Evolutionary conservation across 768 basidiomycete genomes (phyloP).

Genomic region (Lyophyllum decastes): DNA sequence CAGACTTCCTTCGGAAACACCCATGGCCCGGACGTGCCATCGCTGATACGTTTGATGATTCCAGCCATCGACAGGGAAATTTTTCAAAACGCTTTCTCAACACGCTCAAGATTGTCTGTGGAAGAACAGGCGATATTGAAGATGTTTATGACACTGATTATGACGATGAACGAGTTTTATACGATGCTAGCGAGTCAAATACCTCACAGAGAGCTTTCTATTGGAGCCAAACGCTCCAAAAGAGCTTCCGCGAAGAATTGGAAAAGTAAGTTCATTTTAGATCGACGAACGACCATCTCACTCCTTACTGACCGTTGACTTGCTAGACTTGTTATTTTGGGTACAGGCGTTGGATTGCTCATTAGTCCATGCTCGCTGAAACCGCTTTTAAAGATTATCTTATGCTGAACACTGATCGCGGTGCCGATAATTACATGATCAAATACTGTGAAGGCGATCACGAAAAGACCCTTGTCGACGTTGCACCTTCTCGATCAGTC

Average conservation of each 20-base stretch:
- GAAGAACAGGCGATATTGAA: constrained; percentile 76
- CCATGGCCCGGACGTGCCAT: constrained; percentile 89
- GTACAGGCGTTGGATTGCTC: constrained; percentile 35
- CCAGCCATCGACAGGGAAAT: constrained; percentile 71
- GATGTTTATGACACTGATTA: constrained; percentile 68
- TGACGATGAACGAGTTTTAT: constrained; percentile 72
- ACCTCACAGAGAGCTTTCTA: constrained; percentile 68
- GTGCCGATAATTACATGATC: constrained; percentile 91
- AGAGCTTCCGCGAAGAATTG: constrained; percentile 83
- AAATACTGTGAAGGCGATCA: constrained; percentile 84
- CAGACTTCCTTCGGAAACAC: constrained; percentile 82
- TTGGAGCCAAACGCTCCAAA: constrained; percentile 79
- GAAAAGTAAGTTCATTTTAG: constrained; percentile 63
- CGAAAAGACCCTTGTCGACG: constrained; percentile 76
- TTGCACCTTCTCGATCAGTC: constrained; percentile 72
- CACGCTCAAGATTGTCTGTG: constrained; percentile 80
- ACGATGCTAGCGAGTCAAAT: constrained; percentile 61
- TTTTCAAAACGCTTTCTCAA: constrained; percentile 67
- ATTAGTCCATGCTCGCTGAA: background rate
- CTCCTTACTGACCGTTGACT: constrained; percentile 12
- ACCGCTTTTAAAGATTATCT: constrained; percentile 64
- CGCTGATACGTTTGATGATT: constrained; percentile 84
- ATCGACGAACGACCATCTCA: background rate
- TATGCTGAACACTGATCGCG: constrained; percentile 91
- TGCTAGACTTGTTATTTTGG: constrained; percentile 78